Percentiles rank a stretch among this genome's conserved stretches.
phyloP scores from a whole-genome alignment of 2,329 filamentous ascomycete genomes.

The Pestalotiopsis sp. region DNA sequence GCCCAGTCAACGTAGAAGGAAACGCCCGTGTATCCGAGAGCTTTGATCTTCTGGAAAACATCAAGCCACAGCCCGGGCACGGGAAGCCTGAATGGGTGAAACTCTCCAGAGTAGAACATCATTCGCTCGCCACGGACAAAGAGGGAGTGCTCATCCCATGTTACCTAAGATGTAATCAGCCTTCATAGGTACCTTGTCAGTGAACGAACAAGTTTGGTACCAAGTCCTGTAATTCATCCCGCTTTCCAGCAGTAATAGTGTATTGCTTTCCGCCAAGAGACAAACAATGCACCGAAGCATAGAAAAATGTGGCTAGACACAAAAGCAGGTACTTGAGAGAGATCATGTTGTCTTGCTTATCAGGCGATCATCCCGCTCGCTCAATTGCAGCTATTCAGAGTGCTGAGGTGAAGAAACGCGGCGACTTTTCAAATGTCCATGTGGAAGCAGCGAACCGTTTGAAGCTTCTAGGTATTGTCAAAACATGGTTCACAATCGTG shows the following conservation, averaged over 20 bases:
- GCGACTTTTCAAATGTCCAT: not conserved
- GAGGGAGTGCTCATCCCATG: conserved; percentile 67
- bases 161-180: conserved; percentile 37
- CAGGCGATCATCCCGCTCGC: not conserved
- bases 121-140: conserved; percentile 66
- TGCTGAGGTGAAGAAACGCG: not conserved
- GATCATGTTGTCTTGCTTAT: not conserved
- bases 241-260: not conserved
- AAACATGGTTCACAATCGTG: not conserved
- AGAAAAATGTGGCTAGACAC: not conserved
- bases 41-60: conserved; percentile 80
- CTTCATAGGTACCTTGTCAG: not conserved
- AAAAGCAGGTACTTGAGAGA: not conserved
- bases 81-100: conserved; percentile 59
- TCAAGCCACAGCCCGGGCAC: conserved; percentile 60
- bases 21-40: conserved; percentile 75
- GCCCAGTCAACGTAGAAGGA: conserved; percentile 83
- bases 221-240: conserved; percentile 7
- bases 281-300: not conserved
- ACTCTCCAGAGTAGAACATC: conserved; percentile 66
- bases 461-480: not conserved
- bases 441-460: not conserved
- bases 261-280: not conserved
- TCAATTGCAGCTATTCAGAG: not conserved
- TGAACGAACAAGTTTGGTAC: not conserved